A percentile compares a stretch with the other conserved stretches of the same genome.
Evolutionary conservation across 2,329 filamentous ascomycete genomes (phyloP).

Genomic region (Madurella mycetomatis): DNA sequence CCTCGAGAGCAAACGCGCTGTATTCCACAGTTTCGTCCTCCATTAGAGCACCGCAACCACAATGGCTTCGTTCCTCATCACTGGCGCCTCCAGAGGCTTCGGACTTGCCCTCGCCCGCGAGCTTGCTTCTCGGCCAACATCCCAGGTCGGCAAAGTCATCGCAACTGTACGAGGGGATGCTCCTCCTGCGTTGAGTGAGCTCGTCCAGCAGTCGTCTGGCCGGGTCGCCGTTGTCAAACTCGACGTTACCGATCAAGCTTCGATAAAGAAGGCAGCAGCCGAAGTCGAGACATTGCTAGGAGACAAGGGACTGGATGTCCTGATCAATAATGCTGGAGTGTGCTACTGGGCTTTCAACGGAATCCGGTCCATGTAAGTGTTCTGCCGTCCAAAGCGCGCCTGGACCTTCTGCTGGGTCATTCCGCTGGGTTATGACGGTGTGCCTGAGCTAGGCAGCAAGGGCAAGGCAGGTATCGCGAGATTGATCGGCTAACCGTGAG

Average conservation of each 20-base stretch:
- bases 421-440: too few species aligned
- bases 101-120: conserved; percentile 7
- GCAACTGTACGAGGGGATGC: conserved; percentile 37
- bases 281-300: conserved; percentile 32
- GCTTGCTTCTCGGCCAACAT: conserved; percentile 4
- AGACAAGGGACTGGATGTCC: conserved; percentile 40
- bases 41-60: not conserved
- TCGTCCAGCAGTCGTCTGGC: conserved; percentile 32
- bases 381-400: too few species aligned
- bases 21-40: not conserved
- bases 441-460: too few species aligned
- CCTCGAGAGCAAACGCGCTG: too few species aligned
- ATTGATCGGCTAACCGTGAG: not conserved
- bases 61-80: conserved; percentile 13
- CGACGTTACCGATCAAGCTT: conserved; percentile 34
- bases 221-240: conserved; percentile 35
- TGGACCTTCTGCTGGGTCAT: too few species aligned
- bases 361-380: not conserved
- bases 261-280: conserved; percentile 32
- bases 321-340: conserved; percentile 24
- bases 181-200: conserved; percentile 30
- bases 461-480: not conserved
- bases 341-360: conserved; percentile 23
- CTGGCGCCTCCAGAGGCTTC: conserved; percentile 6
- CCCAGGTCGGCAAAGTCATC: conserved; percentile 34